These are phyloP conservation scores for Serendipita vermifera DNA, from an alignment of 768 basidiomycete species.

Conservation along the genomic window DNA sequence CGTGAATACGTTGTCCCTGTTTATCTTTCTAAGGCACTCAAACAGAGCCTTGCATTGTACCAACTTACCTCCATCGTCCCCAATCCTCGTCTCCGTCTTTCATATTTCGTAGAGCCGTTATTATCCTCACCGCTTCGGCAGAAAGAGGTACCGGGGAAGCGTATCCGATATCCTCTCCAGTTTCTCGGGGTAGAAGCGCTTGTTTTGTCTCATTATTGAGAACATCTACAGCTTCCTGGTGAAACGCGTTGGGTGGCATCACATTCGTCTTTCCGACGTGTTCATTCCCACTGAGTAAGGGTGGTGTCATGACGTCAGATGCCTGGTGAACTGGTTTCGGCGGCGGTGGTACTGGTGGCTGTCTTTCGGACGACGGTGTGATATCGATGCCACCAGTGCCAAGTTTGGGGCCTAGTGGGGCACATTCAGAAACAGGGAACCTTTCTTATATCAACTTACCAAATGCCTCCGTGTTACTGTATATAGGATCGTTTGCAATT, in stretches of 20 bases:
- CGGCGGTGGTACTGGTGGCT: slow-evolving; percentile 44
- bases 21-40: background rate
- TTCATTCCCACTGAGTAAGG: background rate
- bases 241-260: slow-evolving; percentile 5
- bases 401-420: slow-evolving; percentile 39
- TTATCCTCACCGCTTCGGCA: slow-evolving; percentile 61
- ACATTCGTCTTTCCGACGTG: background rate
- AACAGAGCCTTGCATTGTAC: background rate
- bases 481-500: slow-evolving; percentile 91
- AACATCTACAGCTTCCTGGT: slow-evolving; percentile 9
- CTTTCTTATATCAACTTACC: slow-evolving; percentile 16
- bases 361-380: slow-evolving; percentile 50
- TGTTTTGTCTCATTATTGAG: slow-evolving; percentile 1
- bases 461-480: slow-evolving; percentile 45
- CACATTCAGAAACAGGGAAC: background rate
- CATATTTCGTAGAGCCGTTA: slow-evolving; percentile 66
- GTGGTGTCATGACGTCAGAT: slow-evolving; percentile 15
- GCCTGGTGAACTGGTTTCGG: slow-evolving; percentile 16
- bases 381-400: slow-evolving; percentile 75
- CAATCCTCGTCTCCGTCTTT: slow-evolving; percentile 86
- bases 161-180: slow-evolving; percentile 78
- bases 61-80: slow-evolving; percentile 47
- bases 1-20: slow-evolving; percentile 3
- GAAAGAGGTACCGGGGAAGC: slow-evolving; percentile 73
- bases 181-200: slow-evolving; percentile 59